Conservation (phyloP, 371 early-diverging fungal genomes). For the Lichtheimia hyalospora region DNA sequence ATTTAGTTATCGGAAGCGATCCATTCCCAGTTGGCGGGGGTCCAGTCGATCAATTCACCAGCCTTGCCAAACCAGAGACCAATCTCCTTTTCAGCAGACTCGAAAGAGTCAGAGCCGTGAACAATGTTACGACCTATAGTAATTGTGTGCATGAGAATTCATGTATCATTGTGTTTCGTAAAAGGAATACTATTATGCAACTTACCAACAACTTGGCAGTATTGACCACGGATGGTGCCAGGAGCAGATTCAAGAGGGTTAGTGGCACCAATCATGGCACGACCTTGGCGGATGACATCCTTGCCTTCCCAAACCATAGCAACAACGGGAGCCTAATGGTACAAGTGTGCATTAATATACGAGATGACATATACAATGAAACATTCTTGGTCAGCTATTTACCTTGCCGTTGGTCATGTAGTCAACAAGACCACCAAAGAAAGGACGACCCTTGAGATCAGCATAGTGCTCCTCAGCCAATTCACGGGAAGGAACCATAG, state of each 20-base stretch:
- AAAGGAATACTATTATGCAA: background rate
- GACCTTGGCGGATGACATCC: conserved; percentile 86
- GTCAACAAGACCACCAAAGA: conserved; percentile 84
- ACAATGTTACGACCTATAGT: conserved; percentile 81
- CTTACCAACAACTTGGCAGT: conserved; percentile 42
- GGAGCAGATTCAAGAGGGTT: conserved; percentile 81
- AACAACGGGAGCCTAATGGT: conserved; percentile 65
- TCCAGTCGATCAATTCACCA: conserved; percentile 50
- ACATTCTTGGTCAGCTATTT: background rate
- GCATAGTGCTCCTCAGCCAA: conserved; percentile 88
- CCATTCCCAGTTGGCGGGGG: conserved; percentile 45
- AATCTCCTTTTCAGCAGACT: conserved; percentile 91
- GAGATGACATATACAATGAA: background rate
- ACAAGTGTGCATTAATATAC: background rate
- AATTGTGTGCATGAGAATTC: too few species aligned
- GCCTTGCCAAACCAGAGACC: conserved; percentile 86
- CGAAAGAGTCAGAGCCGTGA: conserved; percentile 94
- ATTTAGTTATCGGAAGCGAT: conserved; percentile 41
- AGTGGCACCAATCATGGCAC: conserved; percentile 87
- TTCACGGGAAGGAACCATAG: conserved; percentile 60
- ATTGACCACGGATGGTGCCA: conserved; percentile 96
- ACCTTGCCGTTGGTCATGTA: conserved; percentile 62
- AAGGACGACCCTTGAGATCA: conserved; percentile 81
- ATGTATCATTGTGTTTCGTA: too few species aligned
- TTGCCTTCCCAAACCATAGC: conserved; percentile 87